Evolutionary conservation across 306 rosid species (phyloP), one percentile per base, ranked within the genome.

Genomic region (Datisca glomerata): DNA sequence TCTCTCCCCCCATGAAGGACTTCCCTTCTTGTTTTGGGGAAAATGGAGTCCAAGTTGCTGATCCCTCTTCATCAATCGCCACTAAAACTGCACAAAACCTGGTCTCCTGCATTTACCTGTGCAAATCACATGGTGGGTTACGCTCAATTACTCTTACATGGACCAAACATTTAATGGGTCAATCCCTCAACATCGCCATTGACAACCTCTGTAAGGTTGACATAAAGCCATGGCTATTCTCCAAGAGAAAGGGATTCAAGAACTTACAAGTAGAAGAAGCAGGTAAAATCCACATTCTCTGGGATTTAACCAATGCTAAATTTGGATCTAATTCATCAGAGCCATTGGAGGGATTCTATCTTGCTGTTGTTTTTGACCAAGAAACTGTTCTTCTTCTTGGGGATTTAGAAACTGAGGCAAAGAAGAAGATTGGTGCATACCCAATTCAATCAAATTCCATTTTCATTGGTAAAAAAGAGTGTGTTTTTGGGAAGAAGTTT

Each of bases 21-120:
- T 86, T 81, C 51, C 93, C 96, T 57, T 81, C 96, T 61, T 86
- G 94, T 61, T 78, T 86, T 50, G 96, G 96, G 16, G 96, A 86
- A 62, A 86, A 68, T 54, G 94, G 92, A 19, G 73, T 86, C 21
- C 96, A 86, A 57, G 70, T 86, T 43, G 81, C 77, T 9, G 86
- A 86, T 62, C 75, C 85, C 12, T 69, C 74, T 1, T 78, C 86
- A 0, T 73, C 86, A 28, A 70, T 64, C 15, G 35, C 67, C 14
- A 38, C 72, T 34, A 81, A 69, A 73, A 43, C 65, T 43, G 71
- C 94, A 15, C 92, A 78, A 41, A 86, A 78, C 64, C 53, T 62
- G 43, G 96, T 81, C 6, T 72, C 92, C 14, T 86, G 92, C 45
- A 73, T 86, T 3, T 86, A 86, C 18, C 94, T 64, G 22, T 78